phyloP scores from a whole-genome alignment of 2,329 filamentous ascomycete genomes.

The Ophiostoma fasciatum region DNA sequence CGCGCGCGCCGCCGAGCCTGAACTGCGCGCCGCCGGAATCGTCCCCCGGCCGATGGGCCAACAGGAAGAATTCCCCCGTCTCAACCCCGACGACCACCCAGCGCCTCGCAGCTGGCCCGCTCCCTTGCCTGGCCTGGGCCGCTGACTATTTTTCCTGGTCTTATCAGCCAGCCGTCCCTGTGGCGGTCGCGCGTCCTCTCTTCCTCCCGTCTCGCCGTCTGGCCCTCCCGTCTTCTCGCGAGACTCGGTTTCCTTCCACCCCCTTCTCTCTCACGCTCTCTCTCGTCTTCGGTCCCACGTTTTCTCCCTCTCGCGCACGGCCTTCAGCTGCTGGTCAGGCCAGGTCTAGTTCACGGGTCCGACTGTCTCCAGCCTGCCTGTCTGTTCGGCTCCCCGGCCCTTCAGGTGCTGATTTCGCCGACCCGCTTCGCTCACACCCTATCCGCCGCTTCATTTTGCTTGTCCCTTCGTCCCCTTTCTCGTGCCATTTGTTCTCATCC shows the following conservation, averaged over 20 bases:
- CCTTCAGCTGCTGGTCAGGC: too few species aligned
- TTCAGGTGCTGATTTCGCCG: slow-evolving; percentile 1
- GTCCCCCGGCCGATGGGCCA: not conserved
- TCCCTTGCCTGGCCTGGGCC: not conserved
- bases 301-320: too few species aligned
- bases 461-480: not conserved
- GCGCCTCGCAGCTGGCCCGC: not conserved
- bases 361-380: too few species aligned
- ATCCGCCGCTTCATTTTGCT: not conserved
- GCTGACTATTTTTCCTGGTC: slow-evolving; percentile 3
- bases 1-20: not conserved
- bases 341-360: too few species aligned
- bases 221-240: too few species aligned
- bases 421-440: slow-evolving; percentile 3
- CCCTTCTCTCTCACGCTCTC: not conserved
- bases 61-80: slow-evolving; percentile 1
- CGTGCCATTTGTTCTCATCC: not conserved
- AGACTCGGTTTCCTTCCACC: too few species aligned
- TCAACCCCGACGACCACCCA: not conserved
- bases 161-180: slow-evolving; percentile 1
- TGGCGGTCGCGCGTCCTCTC: too few species aligned
- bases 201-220: not conserved
- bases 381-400: slow-evolving; percentile 1
- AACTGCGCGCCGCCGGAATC: slow-evolving; percentile 1
- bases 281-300: too few species aligned